Evolutionary conservation across 495 filamentous ascomycete species (phyloP).

Genomic region (Tuber indicum): DNA sequence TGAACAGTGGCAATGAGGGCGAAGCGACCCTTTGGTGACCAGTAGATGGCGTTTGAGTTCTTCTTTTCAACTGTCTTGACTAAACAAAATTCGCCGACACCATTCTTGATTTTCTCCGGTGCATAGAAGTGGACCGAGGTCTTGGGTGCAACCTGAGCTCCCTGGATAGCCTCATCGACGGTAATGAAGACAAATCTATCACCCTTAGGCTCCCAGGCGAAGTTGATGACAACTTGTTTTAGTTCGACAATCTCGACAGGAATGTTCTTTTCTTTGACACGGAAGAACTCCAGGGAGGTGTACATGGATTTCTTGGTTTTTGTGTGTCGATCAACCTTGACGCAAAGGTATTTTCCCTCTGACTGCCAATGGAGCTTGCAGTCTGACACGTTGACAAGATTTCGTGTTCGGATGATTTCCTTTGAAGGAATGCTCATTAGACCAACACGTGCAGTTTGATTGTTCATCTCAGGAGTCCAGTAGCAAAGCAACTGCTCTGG

Average conservation of each 20-base stretch:
- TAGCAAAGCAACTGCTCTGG: constrained; percentile 88
- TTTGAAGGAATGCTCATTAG: constrained; percentile 95
- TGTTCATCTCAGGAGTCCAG: constrained; percentile 98
- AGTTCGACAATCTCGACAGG: constrained; percentile 97
- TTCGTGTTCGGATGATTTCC: constrained; percentile 83
- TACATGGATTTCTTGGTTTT: constrained; percentile 97
- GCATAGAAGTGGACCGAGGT: constrained; percentile 93
- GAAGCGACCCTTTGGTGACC: constrained; percentile 95
- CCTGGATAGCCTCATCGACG: constrained; percentile 71
- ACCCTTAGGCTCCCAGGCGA: constrained; percentile 96
- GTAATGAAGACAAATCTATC: constrained; percentile 96
- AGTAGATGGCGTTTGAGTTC: constrained; percentile 98
- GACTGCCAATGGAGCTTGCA: constrained; percentile 98
- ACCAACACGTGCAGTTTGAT: constrained; percentile 94
- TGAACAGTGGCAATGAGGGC: constrained; percentile 86
- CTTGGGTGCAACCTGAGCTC: constrained; percentile 83
- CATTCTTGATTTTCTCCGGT: constrained; percentile 81
- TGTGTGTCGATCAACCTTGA: constrained; percentile 97
- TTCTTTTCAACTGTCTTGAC: constrained; percentile 93
- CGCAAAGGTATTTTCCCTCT: constrained; percentile 84
- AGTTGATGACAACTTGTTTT: constrained; percentile 98
- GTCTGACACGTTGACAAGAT: constrained; percentile 94
- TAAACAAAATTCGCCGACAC: constrained; percentile 87
- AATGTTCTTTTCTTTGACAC: constrained; percentile 89
- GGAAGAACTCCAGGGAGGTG: constrained; percentile 97